Evolutionary conservation across 768 basidiomycete species (phyloP).

Genomic region (Pisolithus microcarpus): DNA sequence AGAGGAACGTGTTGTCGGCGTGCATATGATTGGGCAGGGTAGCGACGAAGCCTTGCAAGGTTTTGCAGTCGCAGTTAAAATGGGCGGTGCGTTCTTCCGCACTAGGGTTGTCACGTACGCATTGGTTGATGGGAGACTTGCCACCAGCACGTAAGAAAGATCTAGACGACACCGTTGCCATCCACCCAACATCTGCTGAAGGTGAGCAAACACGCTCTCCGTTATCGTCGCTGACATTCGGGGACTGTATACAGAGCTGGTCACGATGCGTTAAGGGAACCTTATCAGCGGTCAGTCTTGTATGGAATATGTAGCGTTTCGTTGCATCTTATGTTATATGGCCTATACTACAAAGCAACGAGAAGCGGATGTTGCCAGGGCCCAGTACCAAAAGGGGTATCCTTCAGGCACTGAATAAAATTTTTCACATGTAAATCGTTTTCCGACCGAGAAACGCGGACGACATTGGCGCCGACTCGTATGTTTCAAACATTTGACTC

Average conservation of each 20-base stretch:
- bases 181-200: conserved; percentile 84
- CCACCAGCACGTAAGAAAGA: conserved; percentile 63
- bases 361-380: too few relatives aligned
- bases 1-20: conserved; percentile 93
- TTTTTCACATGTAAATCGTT: too few relatives aligned
- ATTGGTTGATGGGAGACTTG: not conserved
- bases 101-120: not conserved
- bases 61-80: conserved; percentile 95
- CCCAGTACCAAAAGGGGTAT: too few relatives aligned
- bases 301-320: too few relatives aligned
- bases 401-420: too few relatives aligned
- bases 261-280: conserved; percentile 40
- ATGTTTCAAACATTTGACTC: too few relatives aligned
- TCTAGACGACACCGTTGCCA: conserved; percentile 84
- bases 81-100: conserved; percentile 53
- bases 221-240: conserved; percentile 10
- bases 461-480: too few relatives aligned
- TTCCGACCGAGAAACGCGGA: too few relatives aligned
- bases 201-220: conserved; percentile 37
- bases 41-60: conserved; percentile 95
- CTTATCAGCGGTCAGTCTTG: not conserved
- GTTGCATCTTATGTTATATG: too few relatives aligned
- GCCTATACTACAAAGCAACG: too few relatives aligned
- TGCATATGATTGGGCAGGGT: conserved; percentile 88
- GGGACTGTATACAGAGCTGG: conserved; percentile 38